Base-by-base conservation (phyloP, 2,329 filamentous ascomycete genomes). In the Cytospora schulzeri region DNA sequence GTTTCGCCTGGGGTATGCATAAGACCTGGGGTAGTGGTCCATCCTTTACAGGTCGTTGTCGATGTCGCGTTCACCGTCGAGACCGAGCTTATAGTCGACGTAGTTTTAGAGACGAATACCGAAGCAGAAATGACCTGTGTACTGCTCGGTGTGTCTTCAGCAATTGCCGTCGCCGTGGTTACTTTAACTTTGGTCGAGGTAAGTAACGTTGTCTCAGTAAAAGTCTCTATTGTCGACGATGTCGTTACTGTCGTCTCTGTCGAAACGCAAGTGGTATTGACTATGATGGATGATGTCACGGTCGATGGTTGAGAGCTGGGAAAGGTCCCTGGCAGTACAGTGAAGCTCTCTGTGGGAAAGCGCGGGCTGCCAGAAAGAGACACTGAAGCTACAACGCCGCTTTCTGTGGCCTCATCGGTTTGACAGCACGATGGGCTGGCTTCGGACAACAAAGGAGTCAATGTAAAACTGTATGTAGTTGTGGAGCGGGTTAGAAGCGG, bases 241-340 rank as follows among this genome's bases (percentile, higher is more conserved):
- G 45, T 62, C 5, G 45, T 26, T 9, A 56, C 11, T 12, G 60
- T 56, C 28, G 60, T 56, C 28, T 56, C 52, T 17, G 60, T 62
- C 22, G 52, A 51, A 17, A 62, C 14, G 17, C 60, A 62, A 7
- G 38, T 62, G 8, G 60, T 62, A 17, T 62, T 56, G 22, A 50
- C 60, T 28, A 52, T 56, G 29, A 56, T 29, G 60, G 59, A 50
- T 38, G 50, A 22, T 19, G 33, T 28, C 19, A 48, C 11, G 1
- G 45, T n/a, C 7, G 38, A 5, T 24, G 17, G 45, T 1, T 9
- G 45, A 24, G 11, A 22, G 8, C 8, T 12, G 24, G 45, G n/a
- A 24, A 22, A 48, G 11, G 45, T 24, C 45, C 45, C 45, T 14
- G 45, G 24, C 9, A 48, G 9, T 24, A 48, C 45, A 11, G 45